phyloP scores from a whole-genome alignment of 2,329 filamentous ascomycete species.

The Paramyrothecium roridum region DNA sequence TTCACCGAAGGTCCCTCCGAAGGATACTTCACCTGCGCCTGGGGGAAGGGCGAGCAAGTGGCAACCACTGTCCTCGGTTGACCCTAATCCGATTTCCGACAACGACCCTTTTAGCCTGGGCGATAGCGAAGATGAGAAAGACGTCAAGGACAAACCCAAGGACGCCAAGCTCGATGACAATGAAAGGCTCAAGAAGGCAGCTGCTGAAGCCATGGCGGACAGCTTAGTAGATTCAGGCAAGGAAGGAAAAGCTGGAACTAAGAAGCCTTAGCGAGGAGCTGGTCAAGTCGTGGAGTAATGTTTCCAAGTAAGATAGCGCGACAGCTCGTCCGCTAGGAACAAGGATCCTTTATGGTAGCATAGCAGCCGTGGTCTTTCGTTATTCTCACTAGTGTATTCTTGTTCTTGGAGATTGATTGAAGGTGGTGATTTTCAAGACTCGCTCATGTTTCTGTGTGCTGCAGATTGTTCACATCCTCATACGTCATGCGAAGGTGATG shows the following conservation, averaged over 20 bases:
- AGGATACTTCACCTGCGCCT: constrained; percentile 42
- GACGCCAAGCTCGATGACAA: constrained; percentile 52
- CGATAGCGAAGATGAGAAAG: constrained; percentile 91
- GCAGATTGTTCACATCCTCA: too few relatives aligned
- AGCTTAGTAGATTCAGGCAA: constrained; percentile 42
- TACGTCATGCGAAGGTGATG: too few relatives aligned
- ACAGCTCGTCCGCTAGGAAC: background rate
- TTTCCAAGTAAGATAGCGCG: background rate
- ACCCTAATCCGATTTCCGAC: constrained; percentile 79
- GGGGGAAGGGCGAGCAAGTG: constrained; percentile 82
- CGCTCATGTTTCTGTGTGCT: too few relatives aligned
- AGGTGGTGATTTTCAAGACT: too few relatives aligned
- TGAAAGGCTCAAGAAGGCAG: constrained; percentile 63
- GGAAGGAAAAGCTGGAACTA: constrained; percentile 29
- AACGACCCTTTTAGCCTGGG: constrained; percentile 96
- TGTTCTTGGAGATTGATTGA: too few relatives aligned
- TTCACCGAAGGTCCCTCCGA: constrained; percentile 53
- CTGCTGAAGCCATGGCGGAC: constrained; percentile 58
- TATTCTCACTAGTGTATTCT: too few relatives aligned
- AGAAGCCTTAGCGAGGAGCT: constrained; percentile 12
- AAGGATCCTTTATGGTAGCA: too few relatives aligned
- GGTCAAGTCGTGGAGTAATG: background rate
- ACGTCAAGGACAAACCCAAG: constrained; percentile 51
- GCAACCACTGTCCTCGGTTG: constrained; percentile 83
- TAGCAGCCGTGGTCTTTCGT: too few relatives aligned